These are phyloP conservation scores for Clitopilus passeckerianus DNA, from an alignment of 768 basidiomycete species.

Conservation along the genomic window DNA sequence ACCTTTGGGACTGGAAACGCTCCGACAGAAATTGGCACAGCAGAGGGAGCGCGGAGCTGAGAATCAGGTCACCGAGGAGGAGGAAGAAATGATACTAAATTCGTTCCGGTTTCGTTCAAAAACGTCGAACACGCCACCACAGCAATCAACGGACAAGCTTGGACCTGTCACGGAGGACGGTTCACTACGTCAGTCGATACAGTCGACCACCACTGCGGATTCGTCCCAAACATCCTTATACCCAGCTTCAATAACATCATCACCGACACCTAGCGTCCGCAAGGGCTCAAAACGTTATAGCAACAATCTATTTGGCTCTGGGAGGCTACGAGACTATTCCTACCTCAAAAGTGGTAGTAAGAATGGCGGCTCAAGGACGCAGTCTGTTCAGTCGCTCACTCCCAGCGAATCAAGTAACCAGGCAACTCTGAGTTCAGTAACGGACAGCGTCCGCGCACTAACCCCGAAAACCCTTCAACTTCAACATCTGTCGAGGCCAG, in stretches of 20 bases:
- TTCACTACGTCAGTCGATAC: constrained; percentile 22
- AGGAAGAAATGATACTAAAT: constrained; percentile 81
- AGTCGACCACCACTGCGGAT: constrained; percentile 24
- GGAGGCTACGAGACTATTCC: constrained; percentile 69
- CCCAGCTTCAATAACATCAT: constrained; percentile 32
- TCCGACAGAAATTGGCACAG: constrained; percentile 65
- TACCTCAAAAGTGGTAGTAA: constrained; percentile 57
- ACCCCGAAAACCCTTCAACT: constrained; percentile 48
- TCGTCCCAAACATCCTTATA: constrained; percentile 24
- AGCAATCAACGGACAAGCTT: constrained; percentile 30
- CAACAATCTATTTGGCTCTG: constrained; percentile 83
- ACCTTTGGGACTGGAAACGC: constrained; percentile 58
- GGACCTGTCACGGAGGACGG: constrained; percentile 21
- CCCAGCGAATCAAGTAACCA: constrained; percentile 39
- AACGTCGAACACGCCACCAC: constrained; percentile 13
- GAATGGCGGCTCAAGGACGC: constrained; percentile 35
- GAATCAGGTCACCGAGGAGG: constrained; percentile 72
- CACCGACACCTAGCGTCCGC: constrained; percentile 44
- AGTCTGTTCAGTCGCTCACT: constrained; percentile 33
- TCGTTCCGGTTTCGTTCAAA: constrained; percentile 50
- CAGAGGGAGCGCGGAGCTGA: constrained; percentile 67
- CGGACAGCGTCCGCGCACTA: constrained; percentile 40
- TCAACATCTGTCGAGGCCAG: constrained; percentile 36
- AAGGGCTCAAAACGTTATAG: constrained; percentile 66
- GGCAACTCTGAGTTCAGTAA: constrained; percentile 35